Evolutionary conservation across 768 basidiomycete species (phyloP).

Genomic region (Russula sp.): DNA sequence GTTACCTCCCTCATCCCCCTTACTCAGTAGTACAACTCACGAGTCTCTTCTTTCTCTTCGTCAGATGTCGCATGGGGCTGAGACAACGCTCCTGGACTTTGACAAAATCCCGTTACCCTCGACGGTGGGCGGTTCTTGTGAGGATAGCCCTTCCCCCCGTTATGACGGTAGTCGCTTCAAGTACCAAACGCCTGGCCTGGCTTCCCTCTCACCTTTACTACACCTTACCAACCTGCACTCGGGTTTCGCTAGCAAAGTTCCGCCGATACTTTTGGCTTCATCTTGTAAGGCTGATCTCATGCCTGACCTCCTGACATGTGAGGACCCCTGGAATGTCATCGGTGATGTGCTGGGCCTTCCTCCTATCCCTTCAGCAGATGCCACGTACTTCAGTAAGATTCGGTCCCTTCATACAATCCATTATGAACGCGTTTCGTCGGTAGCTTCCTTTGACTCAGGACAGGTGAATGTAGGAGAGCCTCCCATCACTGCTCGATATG

Average conservation of each 20-base stretch:
- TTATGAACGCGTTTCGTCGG: not conserved
- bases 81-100: not conserved
- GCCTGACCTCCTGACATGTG: constrained; percentile 1
- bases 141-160: not conserved
- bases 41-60: not conserved
- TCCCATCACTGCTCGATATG: not conserved
- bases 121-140: not conserved
- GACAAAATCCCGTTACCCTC: not conserved
- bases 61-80: not conserved
- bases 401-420: not conserved
- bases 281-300: constrained; percentile 8
- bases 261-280: not conserved
- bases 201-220: not conserved
- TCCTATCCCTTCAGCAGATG: constrained; percentile 12
- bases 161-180: not conserved
- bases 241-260: not conserved
- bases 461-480: not conserved
- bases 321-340: constrained; percentile 20
- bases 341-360: constrained; percentile 16
- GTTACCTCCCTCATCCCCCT: constrained; percentile 15
- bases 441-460: not conserved
- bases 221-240: not conserved
- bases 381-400: not conserved
- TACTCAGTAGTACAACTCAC: constrained; percentile 5
- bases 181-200: not conserved